Evolutionary conservation across 176 grass and related monocot species (phyloP).

Genomic region (Musa acuminata): DNA sequence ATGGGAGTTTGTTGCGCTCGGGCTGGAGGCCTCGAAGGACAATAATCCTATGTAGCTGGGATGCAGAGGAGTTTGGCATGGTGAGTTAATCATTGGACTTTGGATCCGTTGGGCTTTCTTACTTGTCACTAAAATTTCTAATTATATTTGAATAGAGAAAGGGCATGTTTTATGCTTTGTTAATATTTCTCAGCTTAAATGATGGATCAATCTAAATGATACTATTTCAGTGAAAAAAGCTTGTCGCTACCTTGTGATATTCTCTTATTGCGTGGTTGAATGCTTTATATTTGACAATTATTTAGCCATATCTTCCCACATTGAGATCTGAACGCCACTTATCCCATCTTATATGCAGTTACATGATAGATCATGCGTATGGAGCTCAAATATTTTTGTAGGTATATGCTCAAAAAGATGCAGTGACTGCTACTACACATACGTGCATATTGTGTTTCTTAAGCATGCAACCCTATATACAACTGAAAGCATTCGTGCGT

Average conservation of each 20-base stretch:
- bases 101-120: background rate
- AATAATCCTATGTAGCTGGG: conserved; percentile 92
- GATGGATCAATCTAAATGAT: too few species aligned
- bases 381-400: background rate
- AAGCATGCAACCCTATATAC: background rate
- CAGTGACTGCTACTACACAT: too few species aligned
- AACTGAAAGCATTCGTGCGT: background rate
- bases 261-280: too few species aligned
- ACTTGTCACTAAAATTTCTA: background rate
- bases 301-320: too few species aligned
- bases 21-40: conserved; percentile 86
- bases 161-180: background rate
- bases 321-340: too few species aligned
- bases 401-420: too few species aligned
- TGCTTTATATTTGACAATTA: too few species aligned
- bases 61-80: conserved; percentile 98
- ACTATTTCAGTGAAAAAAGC: too few species aligned
- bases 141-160: background rate
- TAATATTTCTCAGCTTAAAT: background rate
- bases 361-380: background rate
- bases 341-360: background rate
- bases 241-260: too few species aligned
- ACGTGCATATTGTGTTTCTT: background rate
- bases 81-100: conserved; percentile 30
- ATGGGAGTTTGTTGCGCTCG: conserved; percentile 61